A percentile compares a stretch with the other conserved stretches of the same genome.
These are phyloP conservation scores for Hypoxylon lenormandii DNA, from an alignment of 495 filamentous ascomycete genomes.

Conservation along the genomic window DNA sequence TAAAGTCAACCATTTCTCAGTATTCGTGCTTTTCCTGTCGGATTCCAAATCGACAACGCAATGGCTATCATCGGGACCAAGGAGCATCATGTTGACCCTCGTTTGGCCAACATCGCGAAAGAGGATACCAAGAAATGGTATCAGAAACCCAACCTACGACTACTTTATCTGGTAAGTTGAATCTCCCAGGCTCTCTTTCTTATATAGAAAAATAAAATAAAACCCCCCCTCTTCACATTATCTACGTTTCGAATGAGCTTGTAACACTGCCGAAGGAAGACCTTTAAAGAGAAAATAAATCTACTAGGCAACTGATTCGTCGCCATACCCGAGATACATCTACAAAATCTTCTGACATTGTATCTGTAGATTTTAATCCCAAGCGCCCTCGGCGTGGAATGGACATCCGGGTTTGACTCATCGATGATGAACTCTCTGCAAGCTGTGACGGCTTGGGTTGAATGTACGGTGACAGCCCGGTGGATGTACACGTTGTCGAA, in stretches of 20 bases:
- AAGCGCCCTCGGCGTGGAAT: conserved; percentile 69
- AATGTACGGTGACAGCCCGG: conserved; percentile 52
- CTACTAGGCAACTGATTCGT: background rate
- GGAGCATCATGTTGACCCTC: conserved; percentile 43
- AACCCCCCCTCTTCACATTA: background rate
- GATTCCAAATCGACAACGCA: background rate
- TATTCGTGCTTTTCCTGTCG: background rate
- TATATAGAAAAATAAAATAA: no score
- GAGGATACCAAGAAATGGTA: conserved; percentile 64
- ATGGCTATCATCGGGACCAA: conserved; percentile 45
- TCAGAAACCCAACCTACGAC: conserved; percentile 66
- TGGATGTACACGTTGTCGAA: conserved; percentile 11
- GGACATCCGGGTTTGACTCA: conserved; percentile 72
- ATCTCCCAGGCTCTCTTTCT: background rate
- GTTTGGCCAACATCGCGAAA: conserved; percentile 48
- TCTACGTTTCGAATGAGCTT: background rate
- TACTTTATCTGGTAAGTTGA: conserved; percentile 58
- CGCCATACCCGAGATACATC: background rate
- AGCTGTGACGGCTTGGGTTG: conserved; percentile 63
- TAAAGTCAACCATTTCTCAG: no score
- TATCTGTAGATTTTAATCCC: conserved; percentile 59
- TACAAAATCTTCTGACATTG: conserved; percentile 3
- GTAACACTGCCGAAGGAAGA: background rate
- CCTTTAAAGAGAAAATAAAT: no score
- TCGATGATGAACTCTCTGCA: conserved; percentile 71